Percentiles rank a stretch among this genome's conserved stretches.
Evolutionary conservation across 169 alveolate species (phyloP).

Genomic region (Eimeria falciformis): DNA sequence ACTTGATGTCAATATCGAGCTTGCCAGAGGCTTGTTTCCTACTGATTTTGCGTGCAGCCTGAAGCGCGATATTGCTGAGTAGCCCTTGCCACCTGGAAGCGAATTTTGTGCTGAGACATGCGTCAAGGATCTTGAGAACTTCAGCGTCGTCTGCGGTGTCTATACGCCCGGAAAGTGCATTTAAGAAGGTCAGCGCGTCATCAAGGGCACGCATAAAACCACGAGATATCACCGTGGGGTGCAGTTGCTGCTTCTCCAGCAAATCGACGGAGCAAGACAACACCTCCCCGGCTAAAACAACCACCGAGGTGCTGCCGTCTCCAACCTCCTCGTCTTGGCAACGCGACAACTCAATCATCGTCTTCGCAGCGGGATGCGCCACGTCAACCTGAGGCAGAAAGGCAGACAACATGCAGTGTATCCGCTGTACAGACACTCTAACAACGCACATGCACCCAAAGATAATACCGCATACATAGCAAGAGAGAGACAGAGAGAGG

Average conservation of each 20-base stretch:
- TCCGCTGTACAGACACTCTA: no score
- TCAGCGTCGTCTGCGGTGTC: slow-evolving; percentile 89
- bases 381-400: slow-evolving; percentile 92
- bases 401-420: no score
- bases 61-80: slow-evolving; percentile 94
- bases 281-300: slow-evolving; percentile 98
- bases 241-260: slow-evolving; percentile 66
- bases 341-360: slow-evolving; percentile 97
- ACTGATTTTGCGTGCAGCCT: slow-evolving; percentile 94
- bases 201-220: slow-evolving; percentile 75
- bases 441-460: no score
- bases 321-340: slow-evolving; percentile 99
- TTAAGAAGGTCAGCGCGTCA: slow-evolving; percentile 82
- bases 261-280: slow-evolving; percentile 77
- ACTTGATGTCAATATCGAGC: slow-evolving; percentile 95
- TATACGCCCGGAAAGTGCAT: slow-evolving; percentile 91
- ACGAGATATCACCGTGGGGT: slow-evolving; percentile 19
- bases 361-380: slow-evolving; percentile 99
- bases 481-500: neutral
- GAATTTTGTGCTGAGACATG: slow-evolving; percentile 83
- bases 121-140: slow-evolving; percentile 74
- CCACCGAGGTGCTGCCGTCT: slow-evolving; percentile 99
- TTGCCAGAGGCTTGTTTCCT: slow-evolving; percentile 86
- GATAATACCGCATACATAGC: neutral
- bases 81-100: slow-evolving; percentile 95